Base-by-base conservation (phyloP, 2,329 filamentous ascomycete species). In the Ceratocystiopsis brevicomis region DNA sequence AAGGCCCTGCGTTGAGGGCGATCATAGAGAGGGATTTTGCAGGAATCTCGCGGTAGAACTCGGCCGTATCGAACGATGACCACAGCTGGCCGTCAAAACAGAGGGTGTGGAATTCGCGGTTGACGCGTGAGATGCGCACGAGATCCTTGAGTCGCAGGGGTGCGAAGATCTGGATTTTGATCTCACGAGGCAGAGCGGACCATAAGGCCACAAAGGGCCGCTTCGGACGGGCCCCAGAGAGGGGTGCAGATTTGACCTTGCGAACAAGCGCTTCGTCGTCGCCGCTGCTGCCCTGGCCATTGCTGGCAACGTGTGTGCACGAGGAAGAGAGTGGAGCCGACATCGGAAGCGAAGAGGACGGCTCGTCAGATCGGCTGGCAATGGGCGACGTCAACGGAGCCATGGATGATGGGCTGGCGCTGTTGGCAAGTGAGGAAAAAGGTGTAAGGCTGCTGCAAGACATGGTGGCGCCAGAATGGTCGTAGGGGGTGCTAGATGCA, bases 71-170 rank as follows among this genome's bases (percentile, higher is more conserved):
- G 40, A 96, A 70, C 37, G 71, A 75, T 4, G 76, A 78, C 90
- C 90, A 98, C 15, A 96, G 63, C 61, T 98, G 90, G 2, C 90
- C 90, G 57, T 98, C 88, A 53, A 88, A 94, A 61, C 88, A 95
- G 60, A 83, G 76, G 40, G 71, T 68, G 58, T 93, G 68, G 66
- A 90, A 95, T 6, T 69, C 62, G 57, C 77, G 85, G 56, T 77
- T 88, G 17, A 90, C 81, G 16, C 74, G 65, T 1, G 88, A 93
- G 44, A 73, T 73, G 46, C 77, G 73, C 12, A 95, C 76, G 33
- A 96, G 71, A 56, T 96, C 79, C 54, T 78, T 85, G 1, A 87
- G 86, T 25, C 68, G 67, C 17, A 96, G 66, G 52, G 80, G 85
- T 6, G 74, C 69, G 45, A 96, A 69, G 41, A 95, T 76, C 37